phyloP scores from a whole-genome alignment of 73 alveolate species.

The Vitrella brassicaformis region DNA sequence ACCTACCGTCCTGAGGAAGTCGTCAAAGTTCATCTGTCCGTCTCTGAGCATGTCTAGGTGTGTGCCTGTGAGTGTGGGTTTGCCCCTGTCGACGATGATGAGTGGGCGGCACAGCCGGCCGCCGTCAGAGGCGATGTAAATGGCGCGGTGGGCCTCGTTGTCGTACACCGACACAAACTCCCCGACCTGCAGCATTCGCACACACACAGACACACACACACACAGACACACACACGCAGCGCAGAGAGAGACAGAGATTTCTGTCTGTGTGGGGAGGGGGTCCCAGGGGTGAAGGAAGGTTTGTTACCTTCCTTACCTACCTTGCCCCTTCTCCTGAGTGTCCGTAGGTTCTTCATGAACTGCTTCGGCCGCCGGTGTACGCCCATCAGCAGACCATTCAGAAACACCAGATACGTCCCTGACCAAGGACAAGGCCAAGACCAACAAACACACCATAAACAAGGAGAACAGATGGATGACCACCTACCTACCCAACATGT shows the following conservation, averaged over 20 bases:
- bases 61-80: constrained; percentile 53
- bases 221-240: constrained; percentile 1
- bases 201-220: too few relatives aligned
- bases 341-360: constrained; percentile 64
- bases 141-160: constrained; percentile 3
- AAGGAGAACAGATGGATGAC: neutral
- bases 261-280: neutral
- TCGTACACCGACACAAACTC: constrained; percentile 35
- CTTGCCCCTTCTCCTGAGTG: constrained; percentile 73
- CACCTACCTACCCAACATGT: constrained; percentile 10
- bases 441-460: neutral
- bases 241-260: neutral
- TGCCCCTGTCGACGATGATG: constrained; percentile 81
- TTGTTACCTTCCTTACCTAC: constrained; percentile 11
- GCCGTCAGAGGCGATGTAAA: constrained; percentile 25
- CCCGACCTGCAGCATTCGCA: neutral
- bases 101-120: constrained; percentile 87
- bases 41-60: constrained; percentile 57
- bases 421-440: neutral
- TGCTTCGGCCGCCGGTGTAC: constrained; percentile 79
- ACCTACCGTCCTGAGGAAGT: constrained; percentile 40
- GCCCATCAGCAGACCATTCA: constrained; percentile 96
- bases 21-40: constrained; percentile 49
- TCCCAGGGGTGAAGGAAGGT: neutral
- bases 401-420: constrained; percentile 57